phyloP scores from a whole-genome alignment of 2,329 filamentous ascomycete species.

The Chaetomiaceae sp. region DNA sequence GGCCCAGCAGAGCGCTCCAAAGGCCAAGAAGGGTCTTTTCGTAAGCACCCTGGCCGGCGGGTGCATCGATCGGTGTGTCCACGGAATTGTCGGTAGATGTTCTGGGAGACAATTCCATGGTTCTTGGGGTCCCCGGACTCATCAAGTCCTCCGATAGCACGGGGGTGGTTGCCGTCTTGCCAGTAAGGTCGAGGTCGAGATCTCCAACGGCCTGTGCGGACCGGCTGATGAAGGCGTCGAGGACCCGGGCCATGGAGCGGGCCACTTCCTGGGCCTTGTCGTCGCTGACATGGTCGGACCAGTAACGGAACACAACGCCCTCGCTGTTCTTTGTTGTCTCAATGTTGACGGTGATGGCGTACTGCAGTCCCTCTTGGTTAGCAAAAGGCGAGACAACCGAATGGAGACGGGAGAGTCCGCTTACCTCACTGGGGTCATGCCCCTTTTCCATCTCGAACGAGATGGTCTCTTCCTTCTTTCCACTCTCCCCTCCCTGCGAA shows the following conservation, averaged over 20 bases:
- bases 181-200: slow-evolving; percentile 7
- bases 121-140: neutral
- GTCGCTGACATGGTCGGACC: slow-evolving; percentile 25
- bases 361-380: slow-evolving; percentile 12
- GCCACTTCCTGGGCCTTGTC: slow-evolving; percentile 22
- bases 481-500: neutral
- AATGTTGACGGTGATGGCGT: slow-evolving; percentile 26
- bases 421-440: slow-evolving; percentile 26
- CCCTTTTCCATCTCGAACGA: slow-evolving; percentile 23
- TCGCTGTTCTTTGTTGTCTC: slow-evolving; percentile 21
- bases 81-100: neutral
- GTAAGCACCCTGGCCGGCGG: neutral
- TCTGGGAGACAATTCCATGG: neutral
- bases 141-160: neutral
- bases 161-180: neutral
- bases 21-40: slow-evolving; percentile 16
- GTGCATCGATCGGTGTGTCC: neutral
- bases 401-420: no score
- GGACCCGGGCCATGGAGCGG: slow-evolving; percentile 17
- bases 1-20: slow-evolving; percentile 21
- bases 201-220: slow-evolving; percentile 15
- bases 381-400: no score
- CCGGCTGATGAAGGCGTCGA: slow-evolving; percentile 21
- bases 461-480: slow-evolving; percentile 6
- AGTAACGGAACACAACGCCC: slow-evolving; percentile 26